Conservation (phyloP, 225 moss, liverwort and hornwort species). For the Pleurozium schreberi region DNA sequence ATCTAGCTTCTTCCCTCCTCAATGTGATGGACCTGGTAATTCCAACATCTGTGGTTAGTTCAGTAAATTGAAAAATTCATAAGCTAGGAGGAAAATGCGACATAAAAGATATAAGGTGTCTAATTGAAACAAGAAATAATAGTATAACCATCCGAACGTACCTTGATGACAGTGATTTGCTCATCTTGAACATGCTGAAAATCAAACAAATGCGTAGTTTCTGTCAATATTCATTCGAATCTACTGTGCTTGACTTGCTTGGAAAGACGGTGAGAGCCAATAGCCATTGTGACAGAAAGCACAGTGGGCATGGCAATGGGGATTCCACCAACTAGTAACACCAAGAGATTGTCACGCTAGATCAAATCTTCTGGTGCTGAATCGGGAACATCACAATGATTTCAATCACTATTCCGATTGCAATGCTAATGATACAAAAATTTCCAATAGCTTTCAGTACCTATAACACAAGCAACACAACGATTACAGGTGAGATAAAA, state of each 20-base stretch:
- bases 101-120: too few relatives aligned
- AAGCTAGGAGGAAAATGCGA: too few relatives aligned
- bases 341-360: slow-evolving; percentile 62
- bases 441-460: slow-evolving; percentile 62
- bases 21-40: too few relatives aligned
- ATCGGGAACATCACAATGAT: slow-evolving; percentile 59
- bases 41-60: too few relatives aligned
- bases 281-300: slow-evolving; percentile 78
- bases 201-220: neutral
- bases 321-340: slow-evolving; percentile 73
- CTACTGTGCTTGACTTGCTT: slow-evolving; percentile 23
- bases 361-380: slow-evolving; percentile 36
- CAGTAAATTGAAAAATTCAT: too few relatives aligned
- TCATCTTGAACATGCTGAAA: neutral
- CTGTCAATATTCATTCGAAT: neutral
- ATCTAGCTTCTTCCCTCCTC: too few relatives aligned
- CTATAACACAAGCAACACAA: neutral
- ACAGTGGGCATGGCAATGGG: slow-evolving; percentile 85
- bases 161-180: too few relatives aligned
- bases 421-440: slow-evolving; percentile 66
- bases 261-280: slow-evolving; percentile 68
- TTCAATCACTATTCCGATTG: slow-evolving; percentile 46
- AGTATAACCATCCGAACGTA: too few relatives aligned
- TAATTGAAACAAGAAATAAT: too few relatives aligned
- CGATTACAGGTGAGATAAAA: neutral